These are phyloP conservation scores for Candida nitratophila DNA, from an alignment of 805 yeast species.

Conservation along the genomic window DNA sequence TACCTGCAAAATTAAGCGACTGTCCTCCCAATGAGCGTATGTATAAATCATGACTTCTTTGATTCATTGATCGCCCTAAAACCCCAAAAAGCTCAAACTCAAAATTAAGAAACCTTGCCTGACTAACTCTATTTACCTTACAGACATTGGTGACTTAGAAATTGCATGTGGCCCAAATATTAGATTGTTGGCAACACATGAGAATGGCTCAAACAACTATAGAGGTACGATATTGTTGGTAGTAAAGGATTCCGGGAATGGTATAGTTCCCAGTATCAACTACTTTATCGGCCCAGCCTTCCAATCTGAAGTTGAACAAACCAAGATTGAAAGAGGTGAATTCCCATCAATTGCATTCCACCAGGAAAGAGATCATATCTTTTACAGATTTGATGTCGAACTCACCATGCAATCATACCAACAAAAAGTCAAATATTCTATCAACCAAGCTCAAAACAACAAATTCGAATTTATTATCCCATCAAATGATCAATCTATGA, in stretches of 20 bases:
- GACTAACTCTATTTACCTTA: conserved; percentile 1
- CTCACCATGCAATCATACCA: conserved; percentile 42
- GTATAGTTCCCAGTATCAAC: conserved; percentile 21
- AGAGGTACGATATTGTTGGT: conserved; percentile 67
- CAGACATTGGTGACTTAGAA: conserved; percentile 28
- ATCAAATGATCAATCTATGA: conserved; percentile 58
- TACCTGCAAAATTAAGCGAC: conserved; percentile 12
- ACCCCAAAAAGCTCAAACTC: too few relatives aligned
- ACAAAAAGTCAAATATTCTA: conserved; percentile 55
- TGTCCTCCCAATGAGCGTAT: conserved; percentile 12
- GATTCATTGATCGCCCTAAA: too few relatives aligned
- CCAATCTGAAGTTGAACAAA: background rate
- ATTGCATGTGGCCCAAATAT: conserved; percentile 74
- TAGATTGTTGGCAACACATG: conserved; percentile 57
- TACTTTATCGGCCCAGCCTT: conserved; percentile 30
- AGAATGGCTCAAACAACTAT: conserved; percentile 43
- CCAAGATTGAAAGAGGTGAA: conserved; percentile 28
- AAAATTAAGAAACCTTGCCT: too few relatives aligned
- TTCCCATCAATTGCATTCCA: conserved; percentile 41
- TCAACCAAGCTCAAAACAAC: conserved; percentile 36
- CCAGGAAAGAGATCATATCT: conserved; percentile 38
- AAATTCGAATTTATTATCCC: conserved; percentile 69
- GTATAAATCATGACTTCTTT: background rate
- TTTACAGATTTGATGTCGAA: conserved; percentile 60
- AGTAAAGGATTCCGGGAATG: conserved; percentile 23